These are phyloP conservation scores for Botrytis hyacinthi DNA, from an alignment of 2,329 filamentous ascomycete genomes.

Conservation along the genomic window DNA sequence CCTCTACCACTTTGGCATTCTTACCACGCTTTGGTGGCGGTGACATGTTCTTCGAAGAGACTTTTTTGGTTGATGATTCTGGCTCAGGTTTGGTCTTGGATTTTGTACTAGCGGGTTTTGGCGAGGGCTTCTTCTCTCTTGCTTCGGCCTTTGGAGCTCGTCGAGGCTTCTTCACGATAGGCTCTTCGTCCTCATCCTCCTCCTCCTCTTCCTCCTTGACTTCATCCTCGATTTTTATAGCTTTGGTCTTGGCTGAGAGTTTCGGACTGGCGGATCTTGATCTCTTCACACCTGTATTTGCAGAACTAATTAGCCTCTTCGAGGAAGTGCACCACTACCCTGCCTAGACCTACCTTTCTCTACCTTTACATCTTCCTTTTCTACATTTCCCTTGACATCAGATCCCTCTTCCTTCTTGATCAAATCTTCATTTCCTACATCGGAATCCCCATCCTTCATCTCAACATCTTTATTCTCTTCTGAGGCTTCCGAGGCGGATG, in stretches of 20 bases:
- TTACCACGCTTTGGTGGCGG: conserved; percentile 24
- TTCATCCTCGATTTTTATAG: conserved; percentile 34
- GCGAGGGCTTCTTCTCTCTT: conserved; percentile 40
- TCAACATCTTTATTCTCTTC: conserved; percentile 33
- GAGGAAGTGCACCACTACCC: background rate
- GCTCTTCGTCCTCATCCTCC: conserved; percentile 42
- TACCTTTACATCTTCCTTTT: conserved; percentile 19
- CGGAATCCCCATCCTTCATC: conserved; percentile 34
- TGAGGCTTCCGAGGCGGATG: conserved; percentile 20
- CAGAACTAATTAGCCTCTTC: conserved; percentile 18
- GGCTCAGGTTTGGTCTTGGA: conserved; percentile 21
- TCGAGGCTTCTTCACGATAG: conserved; percentile 42
- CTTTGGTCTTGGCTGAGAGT: conserved; percentile 26
- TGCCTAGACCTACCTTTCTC: background rate
- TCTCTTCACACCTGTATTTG: conserved; percentile 30
- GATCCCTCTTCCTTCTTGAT: conserved; percentile 27
- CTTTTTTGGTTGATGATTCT: conserved; percentile 25
- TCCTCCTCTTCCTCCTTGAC: conserved; percentile 44
- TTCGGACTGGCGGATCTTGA: conserved; percentile 30
- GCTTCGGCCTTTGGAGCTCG: conserved; percentile 46
- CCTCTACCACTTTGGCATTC: conserved; percentile 24
- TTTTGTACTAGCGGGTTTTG: conserved; percentile 27
- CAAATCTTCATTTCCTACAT: conserved; percentile 17
- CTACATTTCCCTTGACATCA: background rate
- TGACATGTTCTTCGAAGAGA: conserved; percentile 24